A percentile compares a stretch with the other conserved stretches of the same genome.
phyloP scores from a whole-genome alignment of 495 filamentous ascomycete species.

The Cairneyella variabilis region DNA sequence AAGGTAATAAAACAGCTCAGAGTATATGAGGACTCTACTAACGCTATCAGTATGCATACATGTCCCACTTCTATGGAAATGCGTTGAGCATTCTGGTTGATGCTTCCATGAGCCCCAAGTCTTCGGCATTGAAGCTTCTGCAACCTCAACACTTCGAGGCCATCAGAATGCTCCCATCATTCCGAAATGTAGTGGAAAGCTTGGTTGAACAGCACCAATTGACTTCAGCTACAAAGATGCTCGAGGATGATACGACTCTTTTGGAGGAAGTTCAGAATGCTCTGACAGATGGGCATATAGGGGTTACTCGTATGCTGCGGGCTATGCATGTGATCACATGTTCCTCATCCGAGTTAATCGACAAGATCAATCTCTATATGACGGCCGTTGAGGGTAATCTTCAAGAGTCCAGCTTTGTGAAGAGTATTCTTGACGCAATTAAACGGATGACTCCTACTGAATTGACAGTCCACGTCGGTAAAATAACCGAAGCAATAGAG shows the following conservation, averaged over 20 bases:
- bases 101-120: constrained; percentile 26
- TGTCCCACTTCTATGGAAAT: constrained; percentile 96
- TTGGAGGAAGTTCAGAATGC: constrained; percentile 11
- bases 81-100: constrained; percentile 65
- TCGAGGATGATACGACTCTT: constrained; percentile 30
- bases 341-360: constrained; percentile 1
- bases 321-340: constrained; percentile 14
- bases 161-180: constrained; percentile 75
- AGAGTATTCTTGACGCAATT: constrained; percentile 30
- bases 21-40: background rate
- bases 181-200: constrained; percentile 49
- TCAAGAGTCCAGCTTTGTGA: constrained; percentile 14
- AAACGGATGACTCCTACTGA: constrained; percentile 39
- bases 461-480: constrained; percentile 31
- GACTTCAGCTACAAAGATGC: constrained; percentile 2
- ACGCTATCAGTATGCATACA: constrained; percentile 71
- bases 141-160: constrained; percentile 66
- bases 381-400: constrained; percentile 15
- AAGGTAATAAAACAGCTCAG: constrained; percentile 64
- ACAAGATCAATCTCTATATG: constrained; percentile 22
- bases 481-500: constrained; percentile 30
- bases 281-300: constrained; percentile 28
- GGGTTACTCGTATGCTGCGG: constrained; percentile 18
- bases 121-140: constrained; percentile 27
- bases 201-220: constrained; percentile 22